Conservation (phyloP, 805 yeast genomes). For the Wickerhamomyces queroliae region DNA sequence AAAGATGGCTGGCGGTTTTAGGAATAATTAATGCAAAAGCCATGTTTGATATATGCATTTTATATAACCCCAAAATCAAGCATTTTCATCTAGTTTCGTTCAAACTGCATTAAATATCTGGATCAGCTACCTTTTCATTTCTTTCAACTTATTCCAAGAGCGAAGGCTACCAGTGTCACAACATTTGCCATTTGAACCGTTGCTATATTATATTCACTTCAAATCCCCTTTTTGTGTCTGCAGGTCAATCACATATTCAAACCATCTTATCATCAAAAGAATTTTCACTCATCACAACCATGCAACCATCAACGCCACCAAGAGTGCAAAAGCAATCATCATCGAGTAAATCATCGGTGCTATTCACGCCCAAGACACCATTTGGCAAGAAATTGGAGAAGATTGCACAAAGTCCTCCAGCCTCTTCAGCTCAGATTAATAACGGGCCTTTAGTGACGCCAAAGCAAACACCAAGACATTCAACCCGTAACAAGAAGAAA, state of each 20-base stretch:
- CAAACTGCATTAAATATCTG: no score
- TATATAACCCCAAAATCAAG: no score
- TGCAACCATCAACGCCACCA: slow-evolving; percentile 21
- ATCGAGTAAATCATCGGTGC: slow-evolving; percentile 8
- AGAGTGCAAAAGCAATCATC: slow-evolving; percentile 5
- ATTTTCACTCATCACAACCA: background rate
- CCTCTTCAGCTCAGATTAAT: slow-evolving; percentile 3
- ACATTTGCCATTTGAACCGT: no score
- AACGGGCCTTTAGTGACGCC: slow-evolving; percentile 14
- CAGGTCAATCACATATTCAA: background rate
- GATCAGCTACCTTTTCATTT: no score
- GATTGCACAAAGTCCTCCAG: slow-evolving; percentile 6
- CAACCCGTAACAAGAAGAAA: slow-evolving; percentile 8
- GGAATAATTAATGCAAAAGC: no score
- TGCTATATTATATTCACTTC: no score
- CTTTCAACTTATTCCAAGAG: no score
- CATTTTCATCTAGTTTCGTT: no score
- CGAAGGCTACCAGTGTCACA: no score
- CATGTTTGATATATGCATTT: no score
- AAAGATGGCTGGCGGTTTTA: no score
- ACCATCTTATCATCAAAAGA: background rate
- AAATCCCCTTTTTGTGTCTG: background rate
- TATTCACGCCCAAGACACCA: slow-evolving; percentile 18
- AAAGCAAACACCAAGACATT: slow-evolving; percentile 19
- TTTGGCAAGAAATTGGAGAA: slow-evolving; percentile 12